A percentile compares a stretch with the other conserved stretches of the same genome.
Evolutionary conservation across 768 basidiomycete species (phyloP).

Genomic region (Kwoniella heveanensis): DNA sequence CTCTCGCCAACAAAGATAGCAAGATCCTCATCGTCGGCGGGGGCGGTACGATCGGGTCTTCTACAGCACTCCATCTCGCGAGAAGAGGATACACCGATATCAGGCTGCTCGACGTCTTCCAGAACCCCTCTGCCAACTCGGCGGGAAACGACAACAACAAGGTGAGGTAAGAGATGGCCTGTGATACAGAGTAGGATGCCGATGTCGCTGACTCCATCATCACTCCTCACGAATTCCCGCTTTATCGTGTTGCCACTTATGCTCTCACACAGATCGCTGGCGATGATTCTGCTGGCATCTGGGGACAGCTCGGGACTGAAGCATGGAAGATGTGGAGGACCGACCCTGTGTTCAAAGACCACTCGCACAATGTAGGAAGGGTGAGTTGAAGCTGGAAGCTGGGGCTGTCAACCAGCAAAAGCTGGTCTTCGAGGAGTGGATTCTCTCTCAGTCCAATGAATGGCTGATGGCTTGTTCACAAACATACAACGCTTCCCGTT

Average conservation of each 20-base stretch:
- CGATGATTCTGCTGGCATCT: slow-evolving; percentile 23
- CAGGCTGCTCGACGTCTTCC: slow-evolving; percentile 43
- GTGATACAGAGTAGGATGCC: no score
- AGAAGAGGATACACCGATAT: slow-evolving; percentile 50
- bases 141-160: slow-evolving; percentile 56
- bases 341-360: slow-evolving; percentile 46
- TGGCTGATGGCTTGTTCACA: no score
- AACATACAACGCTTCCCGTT: no score
- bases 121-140: slow-evolving; percentile 38
- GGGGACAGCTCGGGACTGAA: slow-evolving; percentile 31
- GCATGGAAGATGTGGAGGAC: slow-evolving; percentile 49
- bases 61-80: slow-evolving; percentile 52
- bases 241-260: no score
- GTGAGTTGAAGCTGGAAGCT: no score
- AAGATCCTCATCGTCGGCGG: slow-evolving; percentile 48
- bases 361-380: slow-evolving; percentile 46
- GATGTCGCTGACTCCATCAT: not conserved
- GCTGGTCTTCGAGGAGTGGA: no score
- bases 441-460: no score
- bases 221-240: no score
- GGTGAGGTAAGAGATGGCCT: no score
- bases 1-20: slow-evolving; percentile 8
- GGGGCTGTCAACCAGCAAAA: no score
- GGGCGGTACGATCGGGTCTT: slow-evolving; percentile 52
- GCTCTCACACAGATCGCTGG: slow-evolving; percentile 30